Evolutionary conservation across 1,284 basidiomycete genomes (phyloP).

Genomic region (Cutaneotrichosporon spelunceum): DNA sequence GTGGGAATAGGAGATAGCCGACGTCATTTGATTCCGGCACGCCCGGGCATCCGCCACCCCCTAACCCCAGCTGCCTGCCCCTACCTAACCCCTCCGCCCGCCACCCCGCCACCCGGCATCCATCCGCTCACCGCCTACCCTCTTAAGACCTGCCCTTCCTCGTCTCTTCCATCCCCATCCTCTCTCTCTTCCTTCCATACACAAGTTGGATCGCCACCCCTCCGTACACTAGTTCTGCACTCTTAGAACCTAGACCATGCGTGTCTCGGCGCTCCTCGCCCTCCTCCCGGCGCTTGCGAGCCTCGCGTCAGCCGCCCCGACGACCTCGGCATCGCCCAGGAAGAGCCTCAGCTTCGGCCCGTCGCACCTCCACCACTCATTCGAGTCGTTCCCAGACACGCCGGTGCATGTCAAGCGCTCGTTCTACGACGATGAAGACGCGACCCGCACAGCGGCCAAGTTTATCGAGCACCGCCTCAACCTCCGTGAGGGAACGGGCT

Average conservation of each 20-base stretch:
- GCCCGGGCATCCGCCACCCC: no score
- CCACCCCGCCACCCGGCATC: not conserved
- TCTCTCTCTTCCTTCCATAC: constrained; percentile 2
- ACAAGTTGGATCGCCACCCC: no score
- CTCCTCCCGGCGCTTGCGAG: constrained; percentile 48
- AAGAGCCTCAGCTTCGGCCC: constrained; percentile 77
- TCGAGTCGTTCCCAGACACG: constrained; percentile 57
- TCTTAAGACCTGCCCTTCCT: not conserved
- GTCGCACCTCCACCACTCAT: constrained; percentile 66
- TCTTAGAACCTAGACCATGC: constrained; percentile 32
- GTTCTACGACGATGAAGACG: constrained; percentile 25
- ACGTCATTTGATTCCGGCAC: constrained; percentile 2
- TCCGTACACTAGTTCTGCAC: not conserved
- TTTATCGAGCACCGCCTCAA: constrained; percentile 37
- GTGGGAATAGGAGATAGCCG: constrained; percentile 4
- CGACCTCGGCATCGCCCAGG: constrained; percentile 12
- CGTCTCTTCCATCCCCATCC: not conserved
- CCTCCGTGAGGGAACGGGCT: constrained; percentile 35
- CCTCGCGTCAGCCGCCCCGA: constrained; percentile 21
- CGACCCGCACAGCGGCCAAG: constrained; percentile 29
- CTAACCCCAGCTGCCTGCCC: constrained; percentile 1
- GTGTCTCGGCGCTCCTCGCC: constrained; percentile 44
- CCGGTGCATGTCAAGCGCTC: constrained; percentile 12
- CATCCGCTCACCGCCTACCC: not conserved
- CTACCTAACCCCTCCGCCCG: not conserved